Evolutionary conservation across 177 flowering plant species (phyloP), one percentile per base, ranked within the genome.

Genomic region (Vitis hybrid): DNA sequence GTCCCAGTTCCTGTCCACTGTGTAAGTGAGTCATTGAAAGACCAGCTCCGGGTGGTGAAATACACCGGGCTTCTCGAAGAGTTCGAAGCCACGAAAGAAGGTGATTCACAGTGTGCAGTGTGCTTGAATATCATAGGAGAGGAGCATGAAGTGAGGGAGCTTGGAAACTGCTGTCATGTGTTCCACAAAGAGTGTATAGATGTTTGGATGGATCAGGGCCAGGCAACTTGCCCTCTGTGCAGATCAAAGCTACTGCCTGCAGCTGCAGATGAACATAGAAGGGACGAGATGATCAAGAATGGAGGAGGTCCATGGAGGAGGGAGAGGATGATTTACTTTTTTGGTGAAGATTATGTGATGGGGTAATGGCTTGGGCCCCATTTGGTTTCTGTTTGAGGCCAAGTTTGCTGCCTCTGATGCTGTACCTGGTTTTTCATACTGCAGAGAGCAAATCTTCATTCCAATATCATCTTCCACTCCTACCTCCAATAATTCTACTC

Each of bases 261-360:
- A 21, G 3, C 1, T 2, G 2, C 11, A 35, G 69, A 49, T 46
- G 35, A 61, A 35, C 63, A 46, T 30, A 66, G 59, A 18, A 11
- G 13, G 35, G 52, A 32, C 8, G 51, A 57, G 15, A 53, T 13
- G 68, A 11, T 4, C 18, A 48, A 32, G 59, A 3, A 63, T 12
- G 65, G 51, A 4, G 57, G 14, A 13, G 69, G 59, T 70, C 78
- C 73, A 61, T 74, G 78, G 78, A 74, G 75, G 68, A 63, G 9
- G 64, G 77, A 74, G 75, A 71, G 75, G 41, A 67, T 64, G 75
- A n/a, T 71, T 30, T 74, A 68, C 35, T 59, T 71, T 56, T 74
- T 71, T 63, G 77, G 77, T 65, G 24, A 24, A 24, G 24, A 24
- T 24, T 24, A 15, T 57, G 41, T 20, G 17, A 32, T 56, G 18